Base-by-base conservation (phyloP, 116 monocot genomes). In the Trichopus zeylanicus region DNA sequence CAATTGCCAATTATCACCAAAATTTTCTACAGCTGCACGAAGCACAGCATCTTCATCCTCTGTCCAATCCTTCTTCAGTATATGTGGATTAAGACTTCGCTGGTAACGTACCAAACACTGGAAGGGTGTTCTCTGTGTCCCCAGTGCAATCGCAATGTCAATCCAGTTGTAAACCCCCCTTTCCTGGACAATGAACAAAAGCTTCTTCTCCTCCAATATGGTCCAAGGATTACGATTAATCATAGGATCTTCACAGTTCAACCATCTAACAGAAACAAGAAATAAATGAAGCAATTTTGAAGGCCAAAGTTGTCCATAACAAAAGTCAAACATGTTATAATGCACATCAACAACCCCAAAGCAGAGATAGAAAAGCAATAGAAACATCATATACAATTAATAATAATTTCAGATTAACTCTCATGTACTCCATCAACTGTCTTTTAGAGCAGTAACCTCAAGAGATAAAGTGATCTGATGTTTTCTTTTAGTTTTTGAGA, bases 31-130 rank as follows among this genome's bases (percentile, higher is more conserved):
- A 62, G 91, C 84, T 18, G 79, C 78, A 74, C 67, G 53, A 55
- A 98, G 72, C 60, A 66, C 77, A 53, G 68, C 53, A 75, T 98
- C 98, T 60, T 91, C 98, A 28, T 88, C 88, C 62, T 60, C 48
- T 31, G 92, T 85, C 98, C 98, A 98, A 0, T 82, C 87, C 68
- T 71, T 84, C 48, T 85, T 98, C 72, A 98, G 51, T 32, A 98
- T 98, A 70, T 77, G 71, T 19, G 88, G 88, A 81, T 98, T 98
- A 16, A 98, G 82, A 70, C 98, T 98, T 56, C 98, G 63, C 48
- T 98, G 98, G 35, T 91, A 98, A 32, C 83, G 91, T 62, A 63
- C 68, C 75, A 98, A 80, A 59, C 98, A 98, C 57, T 98, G 92
- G 71, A 85, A 98, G 48, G 98, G 98, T 37, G 91, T 98, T 63